Conservation (phyloP, 129 eudicot species). For the Artemisia argyi region DNA sequence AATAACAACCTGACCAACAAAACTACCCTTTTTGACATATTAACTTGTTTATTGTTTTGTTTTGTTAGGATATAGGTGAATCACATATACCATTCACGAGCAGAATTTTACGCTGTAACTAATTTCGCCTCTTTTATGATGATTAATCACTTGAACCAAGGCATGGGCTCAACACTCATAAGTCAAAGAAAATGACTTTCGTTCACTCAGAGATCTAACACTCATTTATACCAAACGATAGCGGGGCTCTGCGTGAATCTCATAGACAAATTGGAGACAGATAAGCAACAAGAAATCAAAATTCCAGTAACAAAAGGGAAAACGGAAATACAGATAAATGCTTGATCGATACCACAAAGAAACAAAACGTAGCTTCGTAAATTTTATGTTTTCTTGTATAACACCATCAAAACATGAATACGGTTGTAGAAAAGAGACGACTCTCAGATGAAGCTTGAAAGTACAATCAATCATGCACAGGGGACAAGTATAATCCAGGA, state of each 20-base stretch:
- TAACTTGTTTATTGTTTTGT: too few species aligned
- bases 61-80: not conserved
- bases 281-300: not conserved
- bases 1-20: too few species aligned
- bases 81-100: not conserved
- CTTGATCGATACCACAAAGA: slow-evolving; percentile 9
- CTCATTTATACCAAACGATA: not conserved
- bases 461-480: slow-evolving; percentile 8
- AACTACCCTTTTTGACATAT: too few species aligned
- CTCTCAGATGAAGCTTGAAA: slow-evolving; percentile 1
- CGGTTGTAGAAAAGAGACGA: slow-evolving; percentile 1
- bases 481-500: slow-evolving; percentile 7
- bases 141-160: not conserved
- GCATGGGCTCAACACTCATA: not conserved
- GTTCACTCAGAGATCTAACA: not conserved
- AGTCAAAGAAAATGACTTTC: not conserved
- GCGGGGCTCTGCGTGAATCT: not conserved
- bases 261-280: not conserved
- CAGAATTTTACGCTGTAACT: not conserved
- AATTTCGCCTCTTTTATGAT: not conserved
- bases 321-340: slow-evolving; percentile 5
- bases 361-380: slow-evolving; percentile 12
- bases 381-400: slow-evolving; percentile 17
- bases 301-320: not conserved
- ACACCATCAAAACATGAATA: slow-evolving; percentile 18